These are phyloP conservation scores for Salvia rosmarinus DNA, from an alignment of 257 asterid genomes.

Conservation along the genomic window DNA sequence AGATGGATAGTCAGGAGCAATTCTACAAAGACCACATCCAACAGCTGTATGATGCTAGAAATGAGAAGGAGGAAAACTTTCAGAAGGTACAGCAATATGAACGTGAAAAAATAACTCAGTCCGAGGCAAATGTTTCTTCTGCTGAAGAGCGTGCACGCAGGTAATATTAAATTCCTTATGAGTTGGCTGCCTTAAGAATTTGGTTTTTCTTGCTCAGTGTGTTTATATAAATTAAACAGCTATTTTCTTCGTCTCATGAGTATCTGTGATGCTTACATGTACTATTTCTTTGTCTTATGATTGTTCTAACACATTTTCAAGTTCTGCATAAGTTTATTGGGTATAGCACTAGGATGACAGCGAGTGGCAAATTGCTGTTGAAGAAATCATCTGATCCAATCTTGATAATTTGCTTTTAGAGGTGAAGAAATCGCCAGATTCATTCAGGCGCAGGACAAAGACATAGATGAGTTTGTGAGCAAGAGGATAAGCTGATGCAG, in stretches of 20 bases:
- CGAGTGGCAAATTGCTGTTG: neutral
- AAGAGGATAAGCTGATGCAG: slow-evolving; percentile 44
- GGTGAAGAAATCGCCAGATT: slow-evolving; percentile 44
- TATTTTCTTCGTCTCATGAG: neutral
- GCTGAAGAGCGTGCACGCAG: slow-evolving; percentile 48
- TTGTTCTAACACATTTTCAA: neutral
- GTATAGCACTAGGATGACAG: neutral
- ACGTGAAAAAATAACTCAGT: slow-evolving; percentile 46
- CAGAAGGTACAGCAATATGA: slow-evolving; percentile 56
- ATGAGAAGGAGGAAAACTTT: slow-evolving; percentile 56
- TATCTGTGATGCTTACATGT: neutral
- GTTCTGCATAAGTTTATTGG: neutral
- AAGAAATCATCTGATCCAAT: neutral
- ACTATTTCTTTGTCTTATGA: neutral
- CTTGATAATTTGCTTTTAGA: slow-evolving; percentile 39
- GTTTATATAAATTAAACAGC: neutral
- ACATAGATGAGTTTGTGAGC: slow-evolving; percentile 40
- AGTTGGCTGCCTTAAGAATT: neutral
- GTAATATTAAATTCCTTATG: slow-evolving; percentile 44
- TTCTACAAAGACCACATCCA: slow-evolving; percentile 53
- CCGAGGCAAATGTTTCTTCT: slow-evolving; percentile 40
- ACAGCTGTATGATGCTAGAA: slow-evolving; percentile 49
- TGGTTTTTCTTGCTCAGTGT: neutral
- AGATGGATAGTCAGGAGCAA: slow-evolving; percentile 77
- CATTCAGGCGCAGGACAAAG: slow-evolving; percentile 49